Base-by-base conservation (phyloP, 495 filamentous ascomycete species). In the Lepidopterella palustris region DNA sequence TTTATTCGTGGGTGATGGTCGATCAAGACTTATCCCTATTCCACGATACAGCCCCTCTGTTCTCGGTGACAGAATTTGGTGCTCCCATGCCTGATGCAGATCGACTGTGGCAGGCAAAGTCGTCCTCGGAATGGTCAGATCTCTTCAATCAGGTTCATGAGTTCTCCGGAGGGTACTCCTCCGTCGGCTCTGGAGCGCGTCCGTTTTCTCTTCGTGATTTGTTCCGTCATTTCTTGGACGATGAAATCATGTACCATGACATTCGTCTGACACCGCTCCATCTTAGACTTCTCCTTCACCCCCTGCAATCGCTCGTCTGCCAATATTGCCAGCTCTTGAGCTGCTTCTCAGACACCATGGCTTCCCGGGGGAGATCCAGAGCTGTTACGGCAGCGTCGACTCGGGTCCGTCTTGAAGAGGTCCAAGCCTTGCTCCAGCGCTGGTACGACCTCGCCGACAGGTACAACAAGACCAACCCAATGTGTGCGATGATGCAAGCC, bases 1-100 rank as follows among this genome's bases (percentile, higher is more conserved):
- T 82, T 0, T 85, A 87, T 66, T 84, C 82, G 35, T 86, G 82
- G 75, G 79, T 83, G 24, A 82, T 85, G 79, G 76, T 85, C 11
- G 84, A 87, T 64, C 82, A 84, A 65, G 84, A 87, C 60, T 73
- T 85, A 24, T 79, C 80, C 53, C 71, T 87, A 13, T 87, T 86
- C 68, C 77, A 85, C 62, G 84, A 87, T 60, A 77, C 75, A 5
- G 75, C 74, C 0, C 80, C 82, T 2, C 65, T 84, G 24, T 76
- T 87, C 50, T 76, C 80, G 9, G 78, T 83, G 58, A 80, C 74
- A 15, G 81, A 86, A 49, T 77, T 85, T 28, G 76, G 74, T 25
- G 75, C 78, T 42, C 79, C 83, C 5, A 78, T 86, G 52, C 84
- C 84, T 15, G 78, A 77, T 26, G 68, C 78, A 5, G 81, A 85